Evolutionary conservation across 2,329 filamentous ascomycete genomes (phyloP), one percentile per base, ranked within the genome.

Genomic region (Cladosporium phlei): DNA sequence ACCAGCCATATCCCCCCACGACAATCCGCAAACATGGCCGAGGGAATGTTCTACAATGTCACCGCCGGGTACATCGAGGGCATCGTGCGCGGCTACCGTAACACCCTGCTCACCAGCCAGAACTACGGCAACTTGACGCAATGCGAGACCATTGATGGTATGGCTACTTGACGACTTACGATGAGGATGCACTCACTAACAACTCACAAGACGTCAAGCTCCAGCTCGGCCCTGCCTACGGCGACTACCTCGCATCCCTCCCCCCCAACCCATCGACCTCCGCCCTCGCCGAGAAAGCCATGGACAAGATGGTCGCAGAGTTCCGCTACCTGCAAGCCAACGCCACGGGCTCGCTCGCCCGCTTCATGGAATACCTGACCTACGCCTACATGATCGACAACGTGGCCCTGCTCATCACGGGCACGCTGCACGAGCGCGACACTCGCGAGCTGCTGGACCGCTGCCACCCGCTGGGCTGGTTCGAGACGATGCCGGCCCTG

Each of bases 351-450:
- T 88, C 89, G 1, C 81, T 96, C 28, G 85, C 90, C 53, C 89
- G 88, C 65, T 98, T 98, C 69, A 89, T 98, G 80, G 89, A 97
- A 69, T 98, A 95, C 69, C 76, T 98, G 52, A 98, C 93, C 1
- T 98, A 98, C 67, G 91, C 90, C 52, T 98, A 98, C 77, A 98
- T 98, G 93, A 98, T 98, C 69, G 93, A 98, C 72, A 98, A 98
- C 62, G 89, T 98, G 44, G 93, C 94, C 29, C 83, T 98, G 30
- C 82, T 98, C 62, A 98, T 98, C 69, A 98, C 93, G 17, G 93
- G 93, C 52, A 98, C 93, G 10, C 79, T 98, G 22, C 93, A 98
- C 71, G 94, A 98, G 72, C 82, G 93, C 65, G 93, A 98, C 67
- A 98, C 93, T 3, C 83, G 90, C 50, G 93, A 98, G 71, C 79